Base-by-base conservation (phyloP, 345 rosid species). In the Rubroshorea leprosula region DNA sequence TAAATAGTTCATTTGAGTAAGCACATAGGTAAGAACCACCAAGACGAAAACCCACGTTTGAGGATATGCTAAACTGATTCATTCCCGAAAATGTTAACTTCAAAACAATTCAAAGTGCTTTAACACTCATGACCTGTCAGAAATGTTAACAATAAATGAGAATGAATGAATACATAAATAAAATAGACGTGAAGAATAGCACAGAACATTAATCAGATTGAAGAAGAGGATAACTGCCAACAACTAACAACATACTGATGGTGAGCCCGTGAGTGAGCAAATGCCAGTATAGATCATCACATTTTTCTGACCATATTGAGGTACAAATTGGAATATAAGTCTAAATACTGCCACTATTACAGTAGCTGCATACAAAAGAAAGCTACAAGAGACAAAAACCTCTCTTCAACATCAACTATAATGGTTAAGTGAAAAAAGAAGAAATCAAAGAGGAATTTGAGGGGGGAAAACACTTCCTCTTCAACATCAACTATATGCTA, bases 261-360 rank as follows among this genome's bases (percentile, higher is more conserved):
- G 72, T 49, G 97, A 90, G 51, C 97, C 97, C 65, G 87, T 85
- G 58, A 90, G 90, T 44, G 97, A 90, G 66, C 97, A 90, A 52
- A 90, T 79, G 47, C 90, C 96, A 43, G 85, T 83, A 58, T 85
- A 90, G 65, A 87, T 89, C 96, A 87, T 84, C 47, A 90, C 86
- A 57, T 90, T 84, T 38, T 96, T 87, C 68, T 87, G 96, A 24
- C 96, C 96, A 59, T 87, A 90, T 46, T 72, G 81, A 25, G 97
- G 97, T 39, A 87, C 76, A 54, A 38, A 76, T 25, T 78, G 87
- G 71, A 82, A 52, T 26, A 90, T 65, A n/a, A 90, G 83, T 50
- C 80, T 47, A 46, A 80, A 64, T 43, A 80, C 93, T 51, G 93
- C 88, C 52, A 82, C 78, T 25, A 87, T 49, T 2, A 90, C 83